Evolutionary conservation across 2,329 filamentous ascomycete genomes (phyloP).

Genomic region (Dothistroma septosporum): DNA sequence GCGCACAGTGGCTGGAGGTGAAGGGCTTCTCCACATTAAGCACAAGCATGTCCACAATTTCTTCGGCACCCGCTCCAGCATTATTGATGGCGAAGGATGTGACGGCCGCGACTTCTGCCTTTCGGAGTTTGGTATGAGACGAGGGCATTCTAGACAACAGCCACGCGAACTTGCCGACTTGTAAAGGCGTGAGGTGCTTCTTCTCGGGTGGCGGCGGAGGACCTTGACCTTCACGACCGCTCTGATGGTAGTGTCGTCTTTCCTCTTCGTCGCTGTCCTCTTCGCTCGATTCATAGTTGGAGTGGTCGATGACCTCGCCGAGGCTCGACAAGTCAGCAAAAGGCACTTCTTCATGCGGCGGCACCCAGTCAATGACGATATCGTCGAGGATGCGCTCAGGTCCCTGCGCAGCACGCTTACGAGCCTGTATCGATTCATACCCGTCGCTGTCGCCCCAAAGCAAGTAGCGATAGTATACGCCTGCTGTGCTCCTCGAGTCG

Average conservation of each 20-base stretch:
- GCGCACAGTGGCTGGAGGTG: slow-evolving; percentile 62
- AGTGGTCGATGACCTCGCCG: slow-evolving; percentile 75
- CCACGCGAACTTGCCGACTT: slow-evolving; percentile 79
- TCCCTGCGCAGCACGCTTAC: slow-evolving; percentile 37
- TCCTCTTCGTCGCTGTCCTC: slow-evolving; percentile 67
- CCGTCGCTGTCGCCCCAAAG: slow-evolving; percentile 59
- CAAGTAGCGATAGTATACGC: slow-evolving; percentile 89
- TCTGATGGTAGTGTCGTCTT: slow-evolving; percentile 40
- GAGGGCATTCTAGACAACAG: slow-evolving; percentile 78
- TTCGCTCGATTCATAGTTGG: slow-evolving; percentile 81
- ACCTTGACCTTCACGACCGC: slow-evolving; percentile 39
- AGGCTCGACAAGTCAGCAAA: slow-evolving; percentile 60
- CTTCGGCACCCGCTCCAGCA: slow-evolving; percentile 76
- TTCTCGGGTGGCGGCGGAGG: slow-evolving; percentile 32
- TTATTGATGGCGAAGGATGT: slow-evolving; percentile 87
- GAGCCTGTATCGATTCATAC: slow-evolving; percentile 41
- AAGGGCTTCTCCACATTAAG: slow-evolving; percentile 77
- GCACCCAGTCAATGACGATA: slow-evolving; percentile 70
- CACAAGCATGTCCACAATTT: slow-evolving; percentile 85
- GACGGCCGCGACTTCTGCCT: slow-evolving; percentile 80
- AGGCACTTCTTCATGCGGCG: slow-evolving; percentile 66
- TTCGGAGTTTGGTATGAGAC: slow-evolving; percentile 67
- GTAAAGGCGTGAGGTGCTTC: slow-evolving; percentile 72
- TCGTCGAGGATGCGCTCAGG: slow-evolving; percentile 60
- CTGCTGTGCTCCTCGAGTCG: slow-evolving; percentile 73